A percentile compares a stretch with the other conserved stretches of the same genome.
Evolutionary conservation across 1,284 basidiomycete species (phyloP).

Genomic region (Porogramme epimiltina): DNA sequence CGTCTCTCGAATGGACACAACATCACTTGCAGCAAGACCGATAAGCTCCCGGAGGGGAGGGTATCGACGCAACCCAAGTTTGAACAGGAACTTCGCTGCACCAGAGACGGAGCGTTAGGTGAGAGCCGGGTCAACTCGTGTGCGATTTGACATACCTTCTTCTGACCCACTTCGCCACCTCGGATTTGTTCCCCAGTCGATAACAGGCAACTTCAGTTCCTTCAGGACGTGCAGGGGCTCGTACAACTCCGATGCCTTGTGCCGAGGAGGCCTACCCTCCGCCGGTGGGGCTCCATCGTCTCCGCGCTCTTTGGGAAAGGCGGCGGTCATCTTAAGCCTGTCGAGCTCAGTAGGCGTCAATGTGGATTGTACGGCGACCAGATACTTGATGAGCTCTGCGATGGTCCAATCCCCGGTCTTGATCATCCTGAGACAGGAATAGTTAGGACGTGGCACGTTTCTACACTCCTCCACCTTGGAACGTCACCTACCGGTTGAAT

Average conservation of each 20-base stretch:
- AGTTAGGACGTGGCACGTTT: too few relatives aligned
- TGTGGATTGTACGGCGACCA: conserved; percentile 83
- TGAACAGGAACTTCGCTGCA: conserved; percentile 82
- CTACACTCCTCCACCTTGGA: not conserved
- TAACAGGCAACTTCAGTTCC: conserved; percentile 75
- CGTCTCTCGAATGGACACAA: conserved; percentile 46
- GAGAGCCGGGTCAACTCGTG: not conserved
- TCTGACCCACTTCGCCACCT: conserved; percentile 86
- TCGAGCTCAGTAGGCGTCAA: conserved; percentile 72
- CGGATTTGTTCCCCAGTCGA: conserved; percentile 82
- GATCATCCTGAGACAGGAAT: conserved; percentile 63
- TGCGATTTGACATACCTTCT: conserved; percentile 36
- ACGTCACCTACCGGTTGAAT: conserved; percentile 68
- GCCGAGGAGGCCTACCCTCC: conserved; percentile 44
- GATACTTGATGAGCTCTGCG: conserved; percentile 81
- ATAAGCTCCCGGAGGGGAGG: conserved; percentile 76
- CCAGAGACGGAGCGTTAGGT: not conserved
- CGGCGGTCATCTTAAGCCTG: conserved; percentile 77
- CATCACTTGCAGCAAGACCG: conserved; percentile 60
- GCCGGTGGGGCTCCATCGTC: conserved; percentile 28
- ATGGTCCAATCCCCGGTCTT: conserved; percentile 84
- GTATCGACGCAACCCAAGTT: conserved; percentile 74
- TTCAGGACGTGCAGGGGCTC: conserved; percentile 82
- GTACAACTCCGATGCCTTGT: conserved; percentile 75
- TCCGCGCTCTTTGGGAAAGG: conserved; percentile 71